Evolutionary conservation across 192 early-diverging fungal species (phyloP).

Genomic region (Chytriomyces confervae): DNA sequence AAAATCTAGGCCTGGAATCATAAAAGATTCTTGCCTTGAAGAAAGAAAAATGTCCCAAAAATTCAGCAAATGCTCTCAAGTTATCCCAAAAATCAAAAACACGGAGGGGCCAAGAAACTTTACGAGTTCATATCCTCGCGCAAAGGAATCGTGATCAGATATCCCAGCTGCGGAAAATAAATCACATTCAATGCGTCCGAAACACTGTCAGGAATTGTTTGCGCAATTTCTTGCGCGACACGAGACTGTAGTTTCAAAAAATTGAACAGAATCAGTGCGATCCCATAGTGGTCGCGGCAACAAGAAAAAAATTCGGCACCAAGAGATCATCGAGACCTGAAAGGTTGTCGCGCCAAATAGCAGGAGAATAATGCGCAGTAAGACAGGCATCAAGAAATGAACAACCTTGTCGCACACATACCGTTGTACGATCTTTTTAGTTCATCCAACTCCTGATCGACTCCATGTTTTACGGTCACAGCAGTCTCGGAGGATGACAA

Average conservation of each 20-base stretch:
- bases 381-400: too few species aligned
- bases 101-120: slow-evolving; percentile 40
- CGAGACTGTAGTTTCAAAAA: slow-evolving; percentile 43
- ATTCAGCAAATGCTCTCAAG: too few species aligned
- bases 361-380: too few species aligned
- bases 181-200: slow-evolving; percentile 68
- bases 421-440: slow-evolving; percentile 67
- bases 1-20: slow-evolving; percentile 28
- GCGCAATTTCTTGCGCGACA: slow-evolving; percentile 65
- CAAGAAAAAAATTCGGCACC: slow-evolving; percentile 40
- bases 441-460: slow-evolving; percentile 69
- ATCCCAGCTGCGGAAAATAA: slow-evolving; percentile 83
- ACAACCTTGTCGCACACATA: not conserved
- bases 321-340: slow-evolving; percentile 67
- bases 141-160: slow-evolving; percentile 71
- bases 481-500: slow-evolving; percentile 62
- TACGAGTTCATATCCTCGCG: slow-evolving; percentile 52
- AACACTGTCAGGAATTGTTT: slow-evolving; percentile 58
- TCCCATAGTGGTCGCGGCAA: not conserved
- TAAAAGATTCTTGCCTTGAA: slow-evolving; percentile 24
- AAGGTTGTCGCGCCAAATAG: not conserved
- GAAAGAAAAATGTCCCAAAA: not conserved
- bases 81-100: not conserved
- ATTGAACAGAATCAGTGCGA: too few species aligned
- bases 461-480: slow-evolving; percentile 62